Evolutionary conservation across 306 rosid species (phyloP).

Genomic region (Malus orientalis): DNA sequence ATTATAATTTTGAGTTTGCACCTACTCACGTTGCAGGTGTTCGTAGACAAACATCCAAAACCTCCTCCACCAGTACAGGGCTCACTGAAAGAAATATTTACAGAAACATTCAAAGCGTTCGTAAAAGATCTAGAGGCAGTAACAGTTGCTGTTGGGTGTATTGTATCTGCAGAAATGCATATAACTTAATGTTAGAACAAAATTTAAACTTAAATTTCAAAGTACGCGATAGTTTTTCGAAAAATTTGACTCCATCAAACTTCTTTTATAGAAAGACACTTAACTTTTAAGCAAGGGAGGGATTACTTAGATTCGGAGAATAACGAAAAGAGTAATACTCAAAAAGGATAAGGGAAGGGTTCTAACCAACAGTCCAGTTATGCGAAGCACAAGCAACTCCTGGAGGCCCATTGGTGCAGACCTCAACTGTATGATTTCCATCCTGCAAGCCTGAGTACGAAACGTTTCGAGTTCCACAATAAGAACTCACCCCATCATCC

Average conservation of each 20-base stretch:
- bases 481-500: slow-evolving; percentile 44
- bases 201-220: neutral
- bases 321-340: neutral
- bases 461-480: slow-evolving; percentile 42
- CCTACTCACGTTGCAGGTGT: slow-evolving; percentile 87
- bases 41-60: slow-evolving; percentile 57
- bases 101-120: slow-evolving; percentile 56
- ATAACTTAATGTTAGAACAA: neutral
- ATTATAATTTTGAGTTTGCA: slow-evolving; percentile 11
- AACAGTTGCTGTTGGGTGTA: slow-evolving; percentile 76
- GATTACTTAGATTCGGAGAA: neutral
- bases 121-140: slow-evolving; percentile 54
- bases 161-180: slow-evolving; percentile 53
- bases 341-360: slow-evolving; percentile 22
- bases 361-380: slow-evolving; percentile 79
- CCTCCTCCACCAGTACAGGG: slow-evolving; percentile 65
- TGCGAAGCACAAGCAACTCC: slow-evolving; percentile 54
- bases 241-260: neutral
- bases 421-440: slow-evolving; percentile 70
- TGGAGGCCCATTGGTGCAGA: slow-evolving; percentile 46
- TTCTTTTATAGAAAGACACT: neutral
- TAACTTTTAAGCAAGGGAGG: neutral
- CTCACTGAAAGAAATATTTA: slow-evolving; percentile 71
- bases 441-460: slow-evolving; percentile 54
- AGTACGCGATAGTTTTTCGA: neutral